Evolutionary conservation across 345 rosid species (phyloP).

Genomic region (Psidium guajava): DNA sequence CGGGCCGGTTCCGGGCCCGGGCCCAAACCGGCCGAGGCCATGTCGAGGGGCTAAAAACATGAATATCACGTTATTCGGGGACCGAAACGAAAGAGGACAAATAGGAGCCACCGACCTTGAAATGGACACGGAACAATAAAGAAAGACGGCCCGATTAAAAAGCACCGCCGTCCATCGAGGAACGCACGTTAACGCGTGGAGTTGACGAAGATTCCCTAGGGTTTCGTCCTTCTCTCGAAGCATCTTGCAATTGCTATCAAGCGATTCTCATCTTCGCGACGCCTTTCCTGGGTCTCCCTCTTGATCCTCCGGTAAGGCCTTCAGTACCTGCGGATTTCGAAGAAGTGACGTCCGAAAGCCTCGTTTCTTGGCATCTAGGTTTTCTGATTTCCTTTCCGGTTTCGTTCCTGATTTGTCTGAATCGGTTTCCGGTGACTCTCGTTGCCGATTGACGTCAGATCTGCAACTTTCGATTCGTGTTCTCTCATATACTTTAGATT

Average conservation of each 20-base stretch:
- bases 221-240: neutral
- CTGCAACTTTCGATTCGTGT: neutral
- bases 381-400: conserved; percentile 2
- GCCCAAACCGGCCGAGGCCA: too few relatives aligned
- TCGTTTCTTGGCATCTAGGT: conserved; percentile 10
- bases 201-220: neutral
- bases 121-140: neutral
- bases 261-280: neutral
- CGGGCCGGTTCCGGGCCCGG: too few relatives aligned
- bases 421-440: neutral
- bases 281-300: neutral
- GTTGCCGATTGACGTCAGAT: neutral
- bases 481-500: neutral
- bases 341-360: conserved; percentile 20
- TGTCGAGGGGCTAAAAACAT: neutral
- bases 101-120: neutral
- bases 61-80: neutral
- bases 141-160: neutral
- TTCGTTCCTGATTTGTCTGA: neutral
- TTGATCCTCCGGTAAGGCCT: conserved; percentile 40
- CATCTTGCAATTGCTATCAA: neutral
- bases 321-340: conserved; percentile 23
- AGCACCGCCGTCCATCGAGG: neutral
- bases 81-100: neutral
- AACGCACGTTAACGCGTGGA: neutral